These are phyloP conservation scores for Trichoderma citrinoviride DNA, from an alignment of 2,329 filamentous ascomycete species.

Conservation along the genomic window DNA sequence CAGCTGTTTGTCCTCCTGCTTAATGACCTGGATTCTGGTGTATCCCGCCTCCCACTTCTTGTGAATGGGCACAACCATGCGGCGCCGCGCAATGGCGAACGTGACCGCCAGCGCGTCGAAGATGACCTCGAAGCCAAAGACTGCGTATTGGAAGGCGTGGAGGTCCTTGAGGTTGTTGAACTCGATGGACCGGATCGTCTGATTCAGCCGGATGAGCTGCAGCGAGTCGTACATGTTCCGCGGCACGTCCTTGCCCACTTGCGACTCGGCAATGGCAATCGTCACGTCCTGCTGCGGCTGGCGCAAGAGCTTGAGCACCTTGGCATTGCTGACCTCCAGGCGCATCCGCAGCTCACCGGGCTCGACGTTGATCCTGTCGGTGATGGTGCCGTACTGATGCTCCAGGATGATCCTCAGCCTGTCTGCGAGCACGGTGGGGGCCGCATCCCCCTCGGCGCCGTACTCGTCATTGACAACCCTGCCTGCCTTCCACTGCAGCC, in stretches of 20 bases:
- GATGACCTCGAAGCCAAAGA: conserved; percentile 76
- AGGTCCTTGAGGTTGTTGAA: conserved; percentile 67
- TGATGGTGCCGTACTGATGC: conserved; percentile 72
- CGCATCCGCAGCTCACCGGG: conserved; percentile 70
- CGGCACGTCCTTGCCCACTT: conserved; percentile 59
- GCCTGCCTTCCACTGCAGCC: conserved; percentile 62
- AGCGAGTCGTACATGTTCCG: conserved; percentile 64
- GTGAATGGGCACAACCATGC: conserved; percentile 89
- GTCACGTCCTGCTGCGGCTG: conserved; percentile 75
- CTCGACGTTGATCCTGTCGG: conserved; percentile 78
- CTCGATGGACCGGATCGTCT: conserved; percentile 69
- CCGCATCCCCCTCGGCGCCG: conserved; percentile 55
- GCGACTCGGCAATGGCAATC: conserved; percentile 68
- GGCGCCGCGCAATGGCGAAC: conserved; percentile 77
- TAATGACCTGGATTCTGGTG: conserved; percentile 75
- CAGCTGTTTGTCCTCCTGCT: conserved; percentile 66
- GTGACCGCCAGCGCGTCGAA: conserved; percentile 70
- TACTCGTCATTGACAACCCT: conserved; percentile 71
- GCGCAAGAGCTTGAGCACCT: conserved; percentile 64
- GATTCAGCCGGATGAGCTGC: conserved; percentile 53
- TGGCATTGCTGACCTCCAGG: conserved; percentile 60
- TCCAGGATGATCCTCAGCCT: conserved; percentile 72
- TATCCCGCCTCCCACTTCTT: conserved; percentile 89
- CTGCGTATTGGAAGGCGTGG: conserved; percentile 72
- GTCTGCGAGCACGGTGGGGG: conserved; percentile 72